Evolutionary conservation across 805 yeast genomes (phyloP), one percentile per base, ranked within the genome.

Genomic region (Hanseniaspora meyeri): DNA sequence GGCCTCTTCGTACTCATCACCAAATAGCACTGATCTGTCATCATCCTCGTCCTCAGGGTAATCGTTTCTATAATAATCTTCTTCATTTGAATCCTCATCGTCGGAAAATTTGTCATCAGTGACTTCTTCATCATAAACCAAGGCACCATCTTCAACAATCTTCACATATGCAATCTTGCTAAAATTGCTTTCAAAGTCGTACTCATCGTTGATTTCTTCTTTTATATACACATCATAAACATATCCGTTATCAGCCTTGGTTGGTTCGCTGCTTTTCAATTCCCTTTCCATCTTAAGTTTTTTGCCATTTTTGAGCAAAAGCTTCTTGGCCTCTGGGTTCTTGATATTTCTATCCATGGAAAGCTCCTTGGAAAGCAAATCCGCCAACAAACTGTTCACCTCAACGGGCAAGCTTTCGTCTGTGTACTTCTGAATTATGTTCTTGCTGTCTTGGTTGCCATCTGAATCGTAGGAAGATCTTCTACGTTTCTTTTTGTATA

Each of bases 11-110:
- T 42, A 43, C 24, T 49, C 51, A 29, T 50, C 43, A 11, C 72
- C 72, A 46, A 68, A 66, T 4, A 70, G 60, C 24, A 72, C 61
- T 0, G 74, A 66, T 55, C 72, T 61, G 51, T 71, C 81, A 10
- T 81, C 88, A 63, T 86, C 91, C 60, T 88, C 96, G 64, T 90
- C 96, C 48, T 88, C 95, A 0, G 97, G 97, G 64, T 91, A 91
- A 64, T 91, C 97, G 68, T 93, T 91, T 63, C 81, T 80, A 66
- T 91, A 91, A 64, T 82, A 90, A 56, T 86, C 88, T 70, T 91
- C 98, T 20, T 96, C 96, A 65, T 86, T 86, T 0, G 93, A 85
- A 64, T 86, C 95, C 60, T 85, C 91, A 63, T 86, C 88, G 61
- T 85, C 93, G 0, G 87, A 76, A 10, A 68, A 62, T 2, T 65